Evolutionary conservation across 139 green algal genomes (phyloP).

Genomic region (Picochlorum costavermella): DNA sequence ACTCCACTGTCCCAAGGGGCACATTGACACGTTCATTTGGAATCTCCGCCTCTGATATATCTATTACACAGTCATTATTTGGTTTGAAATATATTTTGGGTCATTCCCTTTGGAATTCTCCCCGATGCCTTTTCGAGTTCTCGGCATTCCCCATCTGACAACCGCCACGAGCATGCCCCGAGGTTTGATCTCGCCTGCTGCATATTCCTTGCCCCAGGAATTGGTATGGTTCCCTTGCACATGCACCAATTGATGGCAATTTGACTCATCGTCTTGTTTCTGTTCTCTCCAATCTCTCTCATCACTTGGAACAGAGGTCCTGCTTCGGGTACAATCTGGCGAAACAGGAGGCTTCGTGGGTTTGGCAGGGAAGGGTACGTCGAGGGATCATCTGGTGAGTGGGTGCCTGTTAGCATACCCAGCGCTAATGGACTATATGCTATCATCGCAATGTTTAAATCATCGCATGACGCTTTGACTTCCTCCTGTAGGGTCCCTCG

Average conservation of each 20-base stretch:
- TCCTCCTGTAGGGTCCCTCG: constrained; percentile 48
- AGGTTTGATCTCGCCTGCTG: constrained; percentile 56
- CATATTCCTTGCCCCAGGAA: constrained; percentile 83
- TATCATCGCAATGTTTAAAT: constrained; percentile 85
- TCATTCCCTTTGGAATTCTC: constrained; percentile 41
- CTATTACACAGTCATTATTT: constrained; percentile 20
- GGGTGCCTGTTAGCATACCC: constrained; percentile 76
- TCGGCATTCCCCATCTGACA: constrained; percentile 52
- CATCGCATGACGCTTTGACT: constrained; percentile 57
- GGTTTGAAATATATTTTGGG: constrained; percentile 91
- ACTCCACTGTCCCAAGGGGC: no score
- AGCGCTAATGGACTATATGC: constrained; percentile 85
- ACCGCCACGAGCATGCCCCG: constrained; percentile 61
- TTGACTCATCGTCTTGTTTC: constrained; percentile 61
- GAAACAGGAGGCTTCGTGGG: constrained; percentile 69
- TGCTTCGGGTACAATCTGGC: constrained; percentile 66
- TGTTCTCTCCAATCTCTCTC: constrained; percentile 43
- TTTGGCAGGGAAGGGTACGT: constrained; percentile 43
- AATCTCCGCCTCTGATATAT: no score
- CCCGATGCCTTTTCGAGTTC: constrained; percentile 55
- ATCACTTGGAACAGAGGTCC: constrained; percentile 50
- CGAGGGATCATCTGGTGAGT: constrained; percentile 27
- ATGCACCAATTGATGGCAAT: constrained; percentile 97
- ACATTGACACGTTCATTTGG: no score
- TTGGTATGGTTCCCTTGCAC: constrained; percentile 79